Base-by-base conservation (phyloP, 345 rosid genomes). In the Ceriops tagal region DNA sequence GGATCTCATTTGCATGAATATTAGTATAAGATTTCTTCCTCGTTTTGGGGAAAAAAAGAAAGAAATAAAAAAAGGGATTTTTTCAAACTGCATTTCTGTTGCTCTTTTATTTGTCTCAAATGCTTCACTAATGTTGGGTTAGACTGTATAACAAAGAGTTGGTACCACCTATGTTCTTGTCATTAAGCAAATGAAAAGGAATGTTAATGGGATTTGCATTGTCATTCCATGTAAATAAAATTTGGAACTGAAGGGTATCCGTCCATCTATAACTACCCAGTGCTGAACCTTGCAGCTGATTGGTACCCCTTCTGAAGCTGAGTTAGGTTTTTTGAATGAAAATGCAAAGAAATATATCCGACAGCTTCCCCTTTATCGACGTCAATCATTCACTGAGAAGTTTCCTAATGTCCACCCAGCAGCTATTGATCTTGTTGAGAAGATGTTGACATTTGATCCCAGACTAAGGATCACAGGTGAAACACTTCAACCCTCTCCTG, bases 391-490 rank as follows among this genome's bases (percentile, higher is more conserved):
- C 80, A 73, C 80, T 30, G 90, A 83, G 70, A 89, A 83, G 68
- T 91, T 91, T 72, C 96, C 96, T 1, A 85, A 37, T 65, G 92
- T 86, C 73, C 84, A 86, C 66, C 83, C 89, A 0, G 32, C 68
- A 67, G 98, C 96, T 51, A 85, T 93, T 64, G 93, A 91, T 82
- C 93, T 93, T 26, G 79, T 88, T 65, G 95, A 93, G 73, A 93
- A 84, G 89, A 91, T 93, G 93, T 73, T 93, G 28, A 88, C 84
- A 9, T 93, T 93, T 77, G 98, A 93, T 80, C 92, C 95, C 24
- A 78, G 89, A 58, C 78, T 31, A 73, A 88, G 97, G 83, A 84
- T 93, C 66, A 77, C 96, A 58, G 98, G 98, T 89, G 61, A 81
- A 81, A 69, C 68, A 60, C 19, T 53, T 58, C 65, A 66, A 5